Evolutionary conservation across 331 rosid genomes (phyloP), one percentile per base, ranked within the genome.

Genomic region (Saraca asoca): DNA sequence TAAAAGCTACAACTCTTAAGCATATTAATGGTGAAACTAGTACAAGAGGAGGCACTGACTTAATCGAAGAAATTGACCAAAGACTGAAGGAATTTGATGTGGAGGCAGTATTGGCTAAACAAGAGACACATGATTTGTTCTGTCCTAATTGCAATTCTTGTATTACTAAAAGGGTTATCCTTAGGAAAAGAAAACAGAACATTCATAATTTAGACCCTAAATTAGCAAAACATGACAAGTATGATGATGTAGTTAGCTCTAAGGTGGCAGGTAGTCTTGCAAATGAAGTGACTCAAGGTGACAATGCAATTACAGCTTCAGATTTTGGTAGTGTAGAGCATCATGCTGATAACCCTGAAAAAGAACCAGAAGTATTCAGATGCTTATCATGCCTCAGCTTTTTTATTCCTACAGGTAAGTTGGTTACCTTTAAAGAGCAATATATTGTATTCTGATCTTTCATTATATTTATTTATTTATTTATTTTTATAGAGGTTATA

Each of bases 111-210:
- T 70, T 81, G 35, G 83, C 18, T 5, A 81, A 77, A 62, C 86
- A 81, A 78, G 86, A 81, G 76, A 81, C 83, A 0, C 83, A 81
- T 43, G 86, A 81, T 43, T 74, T 81, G 78, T 66, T 49, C 72
- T 81, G 83, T 74, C 86, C 86, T 66, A 77, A 81, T 53, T 81
- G 86, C 72, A 58, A 66, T 50, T 78, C 86, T 55, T 74, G 83
- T 71, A 81, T 81, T 44, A 81, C 86, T 42, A 81, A 71, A 63
- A 74, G 83, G 73, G 72, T 81, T 55, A 81, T 81, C 69, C 80
- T 78, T 37, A 71, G 42, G 46, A 81, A 74, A 78, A 81, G 86
- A 51, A 81, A 78, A 62, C 43, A 83, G 80, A 65, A 9, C 12
- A 14, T 16, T 74, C 62, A 7, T 5, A 20, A 7, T 7, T 5